Conservation (phyloP, 2,329 filamentous ascomycete species). For the Colletotrichum lini region DNA sequence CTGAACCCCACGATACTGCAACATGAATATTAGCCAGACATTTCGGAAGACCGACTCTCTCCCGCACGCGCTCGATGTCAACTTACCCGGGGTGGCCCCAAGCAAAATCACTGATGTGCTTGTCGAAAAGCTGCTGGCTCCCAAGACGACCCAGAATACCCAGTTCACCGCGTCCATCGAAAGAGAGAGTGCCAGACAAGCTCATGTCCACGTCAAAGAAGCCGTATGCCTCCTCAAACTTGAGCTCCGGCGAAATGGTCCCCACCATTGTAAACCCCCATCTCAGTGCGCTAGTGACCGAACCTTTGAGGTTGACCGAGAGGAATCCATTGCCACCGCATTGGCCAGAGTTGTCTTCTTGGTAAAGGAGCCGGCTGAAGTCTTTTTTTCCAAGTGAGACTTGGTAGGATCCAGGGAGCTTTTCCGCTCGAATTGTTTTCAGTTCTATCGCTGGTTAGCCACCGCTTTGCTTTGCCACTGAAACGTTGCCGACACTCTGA, state of each 20-base stretch:
- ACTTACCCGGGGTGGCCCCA: too few species aligned
- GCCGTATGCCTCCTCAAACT: slow-evolving; percentile 11
- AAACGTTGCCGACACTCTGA: too few species aligned
- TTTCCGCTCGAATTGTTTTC: too few species aligned
- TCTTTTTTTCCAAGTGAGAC: neutral
- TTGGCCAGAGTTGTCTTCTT: neutral
- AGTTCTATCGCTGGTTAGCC: too few species aligned
- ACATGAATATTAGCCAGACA: too few species aligned
- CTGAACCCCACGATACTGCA: too few species aligned
- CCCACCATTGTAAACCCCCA: slow-evolving; percentile 9
- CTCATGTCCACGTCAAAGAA: slow-evolving; percentile 19
- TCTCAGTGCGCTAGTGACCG: neutral
- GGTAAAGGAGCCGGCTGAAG: neutral
- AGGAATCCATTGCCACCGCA: slow-evolving; percentile 11
- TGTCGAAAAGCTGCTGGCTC: slow-evolving; percentile 6
- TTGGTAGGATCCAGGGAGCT: too few species aligned
- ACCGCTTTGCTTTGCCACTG: slow-evolving; percentile 4
- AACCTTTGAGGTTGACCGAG: neutral
- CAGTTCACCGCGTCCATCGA: slow-evolving; percentile 1
- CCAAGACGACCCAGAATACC: neutral
- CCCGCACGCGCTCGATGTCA: too few species aligned
- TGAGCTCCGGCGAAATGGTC: neutral
- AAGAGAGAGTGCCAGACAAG: slow-evolving; percentile 7
- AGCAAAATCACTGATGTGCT: neutral
- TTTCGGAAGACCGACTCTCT: too few species aligned